Evolutionary conservation across 1,284 basidiomycete genomes (phyloP), one percentile per base, ranked within the genome.

Genomic region (Amylostereum chailletii): DNA sequence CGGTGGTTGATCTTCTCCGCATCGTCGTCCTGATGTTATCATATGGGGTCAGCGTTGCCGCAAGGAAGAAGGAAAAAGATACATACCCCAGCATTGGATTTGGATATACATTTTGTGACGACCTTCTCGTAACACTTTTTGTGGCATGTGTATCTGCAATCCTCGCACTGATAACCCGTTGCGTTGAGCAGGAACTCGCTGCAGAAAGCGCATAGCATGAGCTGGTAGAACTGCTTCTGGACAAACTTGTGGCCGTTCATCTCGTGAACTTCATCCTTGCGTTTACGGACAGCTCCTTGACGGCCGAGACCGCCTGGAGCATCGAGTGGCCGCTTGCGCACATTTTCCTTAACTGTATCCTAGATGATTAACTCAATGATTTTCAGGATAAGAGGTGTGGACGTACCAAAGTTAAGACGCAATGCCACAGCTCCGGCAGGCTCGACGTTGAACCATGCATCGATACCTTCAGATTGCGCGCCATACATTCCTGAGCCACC

Each of bases 231-330:
- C 68, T 99, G 96, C 48, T 87, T 83, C 61, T 94, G 90, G 47
- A 99, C 80, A 64, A 99, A 99, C 68, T 96, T 92, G 75, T 99
- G 96, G 3, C 96, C 96, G 64, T 99, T 99, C 90, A 98, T 97
- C 70, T 98, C 94, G 69, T 96, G 93, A 8, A 99, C 89, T 69
- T 99, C 95, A 60, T 89, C 95, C 71, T 97, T 97, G 63, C 93
- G 90, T 72, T 97, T 97, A 62, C 95, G 86, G 57, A 99, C 84
- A 53, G 96, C 96, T 54, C 95, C 96, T 71, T 98, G 95, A 66
- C 96, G 92, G 39, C 95, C 96, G 33, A 99, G 84, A 53, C 92
- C 94, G 52, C 86, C 79, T 26, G 81, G 81, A 4, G 82, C 88
- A 62, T 99, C 96, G 59, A 94, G 71, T 34, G 94, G 93, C 43